Conservation (phyloP, 805 yeast genomes). For the Myxozyma sirexii region DNA sequence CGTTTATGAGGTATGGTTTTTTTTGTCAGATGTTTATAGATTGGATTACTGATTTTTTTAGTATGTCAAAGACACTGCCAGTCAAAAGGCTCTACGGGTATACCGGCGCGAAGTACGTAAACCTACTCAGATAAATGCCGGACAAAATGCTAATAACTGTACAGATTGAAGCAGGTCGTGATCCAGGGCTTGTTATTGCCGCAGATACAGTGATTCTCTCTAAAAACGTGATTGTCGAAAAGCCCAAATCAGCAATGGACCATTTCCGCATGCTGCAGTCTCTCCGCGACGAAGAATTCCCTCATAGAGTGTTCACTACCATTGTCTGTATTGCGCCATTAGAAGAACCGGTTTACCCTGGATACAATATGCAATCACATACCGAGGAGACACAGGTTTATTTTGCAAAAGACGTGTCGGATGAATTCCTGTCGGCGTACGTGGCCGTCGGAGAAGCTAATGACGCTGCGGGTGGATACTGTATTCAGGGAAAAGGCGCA, state of each 20-base stretch:
- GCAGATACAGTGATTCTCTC: conserved; percentile 81
- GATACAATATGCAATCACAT: conserved; percentile 46
- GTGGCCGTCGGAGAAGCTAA: conserved; percentile 72
- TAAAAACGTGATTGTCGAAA: conserved; percentile 67
- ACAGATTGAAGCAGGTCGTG: conserved; percentile 41
- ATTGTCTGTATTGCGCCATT: conserved; percentile 52
- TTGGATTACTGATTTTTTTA: conserved; percentile 22
- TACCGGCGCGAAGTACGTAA: conserved; percentile 46
- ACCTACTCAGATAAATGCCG: background rate
- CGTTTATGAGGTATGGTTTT: conserved; percentile 48
- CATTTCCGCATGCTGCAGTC: conserved; percentile 54
- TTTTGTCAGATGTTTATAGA: conserved; percentile 9
- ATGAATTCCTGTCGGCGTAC: conserved; percentile 62
- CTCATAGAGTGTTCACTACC: conserved; percentile 58
- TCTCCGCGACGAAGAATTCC: conserved; percentile 50
- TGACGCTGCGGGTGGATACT: conserved; percentile 91
- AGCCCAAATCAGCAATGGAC: conserved; percentile 63
- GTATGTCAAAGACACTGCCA: conserved; percentile 74
- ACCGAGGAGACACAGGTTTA: conserved; percentile 50
- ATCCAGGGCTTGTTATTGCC: conserved; percentile 47
- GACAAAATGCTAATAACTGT: too few species aligned
- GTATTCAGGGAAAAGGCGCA: conserved; percentile 70
- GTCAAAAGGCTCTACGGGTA: conserved; percentile 67
- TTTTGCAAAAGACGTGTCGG: conserved; percentile 49
- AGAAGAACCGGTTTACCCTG: conserved; percentile 48